phyloP scores from a whole-genome alignment of 441 rosid genomes.

The Eugenia klotzschiana region DNA sequence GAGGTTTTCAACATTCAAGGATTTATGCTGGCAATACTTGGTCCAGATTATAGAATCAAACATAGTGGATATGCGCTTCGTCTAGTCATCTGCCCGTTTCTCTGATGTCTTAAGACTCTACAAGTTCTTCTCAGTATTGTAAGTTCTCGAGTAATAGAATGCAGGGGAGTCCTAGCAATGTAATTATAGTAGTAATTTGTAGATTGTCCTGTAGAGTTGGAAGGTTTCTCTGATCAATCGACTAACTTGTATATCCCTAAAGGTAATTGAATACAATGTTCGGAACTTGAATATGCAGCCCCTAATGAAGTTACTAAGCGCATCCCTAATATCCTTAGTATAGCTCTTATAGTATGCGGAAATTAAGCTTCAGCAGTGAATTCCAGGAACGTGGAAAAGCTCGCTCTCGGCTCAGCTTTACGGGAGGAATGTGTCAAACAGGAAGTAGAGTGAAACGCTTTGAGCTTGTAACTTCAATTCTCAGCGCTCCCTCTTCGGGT shows the following conservation, averaged over 20 bases:
- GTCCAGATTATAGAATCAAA: neutral
- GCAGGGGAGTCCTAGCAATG: neutral
- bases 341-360: neutral
- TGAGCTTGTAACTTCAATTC: neutral
- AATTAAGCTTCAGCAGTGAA: neutral
- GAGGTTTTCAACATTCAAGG: neutral
- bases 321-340: neutral
- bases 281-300: neutral
- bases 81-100: neutral
- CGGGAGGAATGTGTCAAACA: neutral
- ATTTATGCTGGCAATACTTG: neutral
- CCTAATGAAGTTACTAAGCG: neutral
- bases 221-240: neutral
- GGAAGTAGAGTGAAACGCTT: neutral
- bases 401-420: neutral
- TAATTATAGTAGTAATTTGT: neutral
- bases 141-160: neutral
- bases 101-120: neutral
- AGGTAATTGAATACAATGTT: neutral
- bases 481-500: neutral
- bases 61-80: neutral
- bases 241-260: neutral
- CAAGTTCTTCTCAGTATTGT: neutral
- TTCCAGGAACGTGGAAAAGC: neutral
- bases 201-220: neutral